Percentiles rank a stretch among this genome's conserved stretches.
phyloP scores from a whole-genome alignment of 164 flowering plant genomes.

The Sedum album region DNA sequence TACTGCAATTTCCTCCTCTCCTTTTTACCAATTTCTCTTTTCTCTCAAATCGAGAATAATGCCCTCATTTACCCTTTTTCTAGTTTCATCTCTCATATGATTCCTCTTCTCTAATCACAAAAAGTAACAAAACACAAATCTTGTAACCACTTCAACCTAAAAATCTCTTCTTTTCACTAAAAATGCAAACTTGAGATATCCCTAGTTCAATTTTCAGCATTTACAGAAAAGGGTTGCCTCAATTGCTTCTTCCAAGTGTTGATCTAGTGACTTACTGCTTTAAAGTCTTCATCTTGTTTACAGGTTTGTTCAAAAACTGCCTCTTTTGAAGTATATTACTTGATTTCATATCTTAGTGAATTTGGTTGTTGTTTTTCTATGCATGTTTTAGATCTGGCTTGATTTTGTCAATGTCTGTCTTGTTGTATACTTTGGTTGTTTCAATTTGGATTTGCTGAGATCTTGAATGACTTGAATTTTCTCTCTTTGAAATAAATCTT shows the following conservation, averaged over 20 bases:
- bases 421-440: background rate
- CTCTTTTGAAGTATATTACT: background rate
- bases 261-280: background rate
- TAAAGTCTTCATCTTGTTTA: background rate
- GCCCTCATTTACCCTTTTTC: background rate
- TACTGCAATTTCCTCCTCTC: background rate
- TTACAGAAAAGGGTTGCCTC: background rate
- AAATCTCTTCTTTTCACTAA: background rate
- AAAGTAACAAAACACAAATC: background rate
- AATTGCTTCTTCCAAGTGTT: background rate
- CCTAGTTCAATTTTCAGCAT: no score
- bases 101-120: background rate
- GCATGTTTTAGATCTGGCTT: conserved; percentile 5
- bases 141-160: background rate
- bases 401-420: background rate
- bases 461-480: background rate
- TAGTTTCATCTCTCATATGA: no score
- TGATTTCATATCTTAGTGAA: no score
- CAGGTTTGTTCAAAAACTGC: background rate
- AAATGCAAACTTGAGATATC: conserved; percentile 1
- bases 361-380: background rate
- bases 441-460: background rate
- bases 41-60: background rate
- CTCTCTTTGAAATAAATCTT: background rate
- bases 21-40: background rate